A percentile compares a stretch with the other conserved stretches of the same genome.
These are phyloP conservation scores for Acacia concinna DNA, from an alignment of 331 rosid genomes.

Conservation along the genomic window DNA sequence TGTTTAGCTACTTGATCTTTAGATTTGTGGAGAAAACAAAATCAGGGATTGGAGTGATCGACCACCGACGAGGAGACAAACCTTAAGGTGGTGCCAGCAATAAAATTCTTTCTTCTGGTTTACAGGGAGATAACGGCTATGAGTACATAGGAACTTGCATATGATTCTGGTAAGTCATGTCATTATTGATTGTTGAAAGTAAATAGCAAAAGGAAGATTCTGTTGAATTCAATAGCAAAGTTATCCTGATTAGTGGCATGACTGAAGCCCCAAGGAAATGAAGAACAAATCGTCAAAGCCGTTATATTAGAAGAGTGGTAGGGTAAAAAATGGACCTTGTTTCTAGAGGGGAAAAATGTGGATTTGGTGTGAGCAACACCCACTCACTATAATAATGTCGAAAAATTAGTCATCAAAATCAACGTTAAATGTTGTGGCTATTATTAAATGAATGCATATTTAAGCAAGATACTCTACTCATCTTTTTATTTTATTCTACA, in stretches of 20 bases:
- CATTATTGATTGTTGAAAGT: background rate
- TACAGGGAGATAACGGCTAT: background rate
- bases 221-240: background rate
- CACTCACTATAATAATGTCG: background rate
- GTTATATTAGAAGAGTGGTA: background rate
- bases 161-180: background rate
- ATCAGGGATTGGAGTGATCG: background rate
- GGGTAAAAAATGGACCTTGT: background rate
- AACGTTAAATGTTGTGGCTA: background rate
- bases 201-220: background rate
- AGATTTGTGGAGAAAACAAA: background rate
- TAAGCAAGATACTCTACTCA: background rate
- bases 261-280: background rate
- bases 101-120: background rate
- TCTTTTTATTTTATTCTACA: background rate
- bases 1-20: background rate
- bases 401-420: background rate
- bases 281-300: background rate
- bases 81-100: background rate
- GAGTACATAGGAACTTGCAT: background rate
- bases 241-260: background rate
- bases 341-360: background rate
- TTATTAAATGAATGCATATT: background rate
- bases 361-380: constrained; percentile 23
- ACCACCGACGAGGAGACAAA: background rate